Base-by-base conservation (phyloP, 176 grass and related monocot species). In the Rhipidocladum racemiflorum region DNA sequence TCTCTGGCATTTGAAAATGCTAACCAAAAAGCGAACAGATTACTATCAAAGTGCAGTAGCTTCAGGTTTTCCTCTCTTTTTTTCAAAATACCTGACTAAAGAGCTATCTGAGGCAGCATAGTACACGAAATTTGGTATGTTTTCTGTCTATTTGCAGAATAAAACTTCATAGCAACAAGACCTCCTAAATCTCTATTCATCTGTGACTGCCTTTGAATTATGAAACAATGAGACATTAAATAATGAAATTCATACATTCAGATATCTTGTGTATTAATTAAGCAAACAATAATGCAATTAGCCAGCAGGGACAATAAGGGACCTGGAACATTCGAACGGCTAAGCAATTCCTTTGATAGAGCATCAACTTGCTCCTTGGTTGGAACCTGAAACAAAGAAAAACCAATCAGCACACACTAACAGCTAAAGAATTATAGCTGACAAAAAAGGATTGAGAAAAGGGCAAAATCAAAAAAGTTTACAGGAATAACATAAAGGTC, bases 291-390 rank as follows among this genome's bases (percentile, higher is more conserved):
- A 56, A 65, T 14, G 65, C 14, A 86, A 44, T 12, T 59, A 85
- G 0, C 16, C 24, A 84, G 63, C 42, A 70, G 13, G 48, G 15
- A 53, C 45, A 70, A 55, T 54, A 73, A 78, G 40, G 25, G 76
- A 98, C 96, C 92, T 95, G 92, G 92, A 57, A 95, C 72, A 86
- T 80, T 95, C 36, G 90, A 94, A 57, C 96, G 96, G 68, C 11
- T 84, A 76, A 61, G 55, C 75, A 98, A 72, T 54, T 98, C 92
- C 63, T 89, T 84, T 55, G 96, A 95, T 76, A 98, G 63, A 60
- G 87, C 83, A 88, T 88, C 78, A 61, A 88, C 89, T 95, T 98
- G 96, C 74, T 98, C 91, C 85, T 95, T 91, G 85, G 75, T 98
- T 85, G 96, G 96, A 20, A 93, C 90, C 92, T 98, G 42, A 63